phyloP scores from a whole-genome alignment of 331 rosid species.

The Phaseolus coccineus region DNA sequence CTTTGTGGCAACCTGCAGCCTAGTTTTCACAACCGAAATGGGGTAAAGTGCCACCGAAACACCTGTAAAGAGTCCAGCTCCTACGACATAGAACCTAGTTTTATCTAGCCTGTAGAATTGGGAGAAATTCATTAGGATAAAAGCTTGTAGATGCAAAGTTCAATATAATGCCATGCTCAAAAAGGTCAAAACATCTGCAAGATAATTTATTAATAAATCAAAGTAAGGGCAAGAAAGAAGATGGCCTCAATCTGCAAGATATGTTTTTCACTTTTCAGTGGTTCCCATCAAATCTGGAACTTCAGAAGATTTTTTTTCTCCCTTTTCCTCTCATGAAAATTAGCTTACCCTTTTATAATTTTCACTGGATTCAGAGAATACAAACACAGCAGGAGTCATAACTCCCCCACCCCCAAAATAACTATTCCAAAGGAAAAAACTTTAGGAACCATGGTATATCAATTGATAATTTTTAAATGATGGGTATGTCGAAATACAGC shows the following conservation, averaged over 20 bases:
- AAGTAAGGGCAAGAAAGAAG: neutral
- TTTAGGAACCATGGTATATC: neutral
- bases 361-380: constrained; percentile 3
- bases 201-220: neutral
- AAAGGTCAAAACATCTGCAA: constrained; percentile 8
- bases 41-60: constrained; percentile 92
- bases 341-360: neutral
- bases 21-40: constrained; percentile 90
- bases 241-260: constrained; percentile 1
- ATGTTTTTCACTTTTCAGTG: neutral
- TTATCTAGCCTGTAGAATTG: constrained; percentile 89
- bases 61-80: constrained; percentile 95
- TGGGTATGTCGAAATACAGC: neutral
- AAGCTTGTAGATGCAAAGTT: constrained; percentile 26
- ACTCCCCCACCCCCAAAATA: constrained; percentile 1
- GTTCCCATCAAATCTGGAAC: constrained; percentile 10
- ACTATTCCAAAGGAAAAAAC: neutral
- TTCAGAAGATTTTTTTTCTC: neutral
- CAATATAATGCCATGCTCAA: constrained; percentile 10
- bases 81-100: constrained; percentile 86
- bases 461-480: constrained; percentile 9
- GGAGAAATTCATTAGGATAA: constrained; percentile 37
- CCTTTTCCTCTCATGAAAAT: constrained; percentile 1
- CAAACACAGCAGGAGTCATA: constrained; percentile 28
- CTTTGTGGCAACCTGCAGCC: constrained; percentile 87